Conservation (phyloP, 768 basidiomycete species). For the Cubamyces sp. region DNA sequence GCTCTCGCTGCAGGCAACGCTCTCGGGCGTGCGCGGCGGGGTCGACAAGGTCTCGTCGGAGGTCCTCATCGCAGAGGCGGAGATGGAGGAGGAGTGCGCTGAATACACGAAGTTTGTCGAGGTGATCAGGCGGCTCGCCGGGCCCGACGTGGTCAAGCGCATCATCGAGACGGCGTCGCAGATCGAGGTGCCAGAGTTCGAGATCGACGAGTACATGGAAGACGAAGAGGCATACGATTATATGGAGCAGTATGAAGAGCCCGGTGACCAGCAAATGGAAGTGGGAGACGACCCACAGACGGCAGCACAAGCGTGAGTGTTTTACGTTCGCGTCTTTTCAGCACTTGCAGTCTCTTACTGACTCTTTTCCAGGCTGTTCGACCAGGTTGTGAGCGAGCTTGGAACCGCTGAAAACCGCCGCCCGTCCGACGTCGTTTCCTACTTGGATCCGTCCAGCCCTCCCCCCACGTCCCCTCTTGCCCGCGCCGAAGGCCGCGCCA, state of each 20-base stretch:
- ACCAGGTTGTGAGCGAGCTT: neutral
- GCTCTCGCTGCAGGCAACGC: neutral
- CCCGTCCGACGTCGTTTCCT: slow-evolving; percentile 8
- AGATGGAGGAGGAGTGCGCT: slow-evolving; percentile 5
- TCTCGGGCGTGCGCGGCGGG: neutral
- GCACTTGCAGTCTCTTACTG: no score
- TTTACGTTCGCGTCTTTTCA: no score
- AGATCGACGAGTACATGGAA: neutral
- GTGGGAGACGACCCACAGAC: no score
- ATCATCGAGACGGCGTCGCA: neutral
- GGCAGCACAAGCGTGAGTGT: neutral
- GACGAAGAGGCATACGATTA: neutral
- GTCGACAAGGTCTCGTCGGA: neutral
- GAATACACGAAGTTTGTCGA: neutral
- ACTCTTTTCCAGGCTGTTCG: neutral
- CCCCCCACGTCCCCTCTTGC: slow-evolving; percentile 10
- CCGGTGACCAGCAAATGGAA: neutral
- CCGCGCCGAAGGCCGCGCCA: neutral
- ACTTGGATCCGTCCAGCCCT: slow-evolving; percentile 6
- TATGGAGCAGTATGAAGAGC: neutral
- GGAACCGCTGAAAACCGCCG: neutral
- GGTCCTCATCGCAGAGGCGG: neutral
- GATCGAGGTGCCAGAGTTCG: neutral
- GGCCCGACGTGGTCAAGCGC: neutral
- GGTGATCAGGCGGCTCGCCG: neutral